phyloP scores from a whole-genome alignment of 202 grass and related monocot species.

The Zoysia matrella region DNA sequence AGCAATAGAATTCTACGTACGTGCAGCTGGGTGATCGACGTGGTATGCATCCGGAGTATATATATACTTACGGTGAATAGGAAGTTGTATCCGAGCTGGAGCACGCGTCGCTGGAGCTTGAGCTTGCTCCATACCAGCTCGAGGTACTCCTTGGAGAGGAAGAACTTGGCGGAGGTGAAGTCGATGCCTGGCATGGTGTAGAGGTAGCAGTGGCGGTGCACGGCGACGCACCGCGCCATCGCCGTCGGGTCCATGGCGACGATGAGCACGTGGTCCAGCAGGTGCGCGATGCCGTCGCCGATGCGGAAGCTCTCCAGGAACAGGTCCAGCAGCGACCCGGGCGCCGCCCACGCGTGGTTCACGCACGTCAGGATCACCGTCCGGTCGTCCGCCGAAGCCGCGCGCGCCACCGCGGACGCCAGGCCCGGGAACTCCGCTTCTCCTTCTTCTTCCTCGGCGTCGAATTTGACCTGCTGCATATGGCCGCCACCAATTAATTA shows the following conservation, averaged over 20 bases:
- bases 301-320: conserved; percentile 70
- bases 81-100: conserved; percentile 76
- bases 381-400: conserved; percentile 47
- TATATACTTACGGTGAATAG: conserved; percentile 54
- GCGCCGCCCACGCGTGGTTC: conserved; percentile 64
- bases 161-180: conserved; percentile 57
- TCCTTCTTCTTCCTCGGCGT: not conserved
- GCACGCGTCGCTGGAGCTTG: conserved; percentile 57
- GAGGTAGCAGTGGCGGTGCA: conserved; percentile 70
- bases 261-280: conserved; percentile 64
- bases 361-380: conserved; percentile 76
- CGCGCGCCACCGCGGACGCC: conserved; percentile 21
- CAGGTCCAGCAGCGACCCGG: conserved; percentile 62
- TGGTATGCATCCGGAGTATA: no score
- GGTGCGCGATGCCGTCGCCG: conserved; percentile 57
- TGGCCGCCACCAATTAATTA: no score
- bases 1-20: no score
- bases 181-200: conserved; percentile 45
- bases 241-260: conserved; percentile 65
- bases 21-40: no score
- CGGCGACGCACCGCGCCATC: conserved; percentile 41
- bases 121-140: conserved; percentile 83
- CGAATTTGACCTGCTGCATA: not conserved
- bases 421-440: conserved; percentile 38
- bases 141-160: conserved; percentile 64